These are phyloP conservation scores for Papiliotrema terrestris DNA, from an alignment of 1,284 basidiomycete species.

Conservation along the genomic window DNA sequence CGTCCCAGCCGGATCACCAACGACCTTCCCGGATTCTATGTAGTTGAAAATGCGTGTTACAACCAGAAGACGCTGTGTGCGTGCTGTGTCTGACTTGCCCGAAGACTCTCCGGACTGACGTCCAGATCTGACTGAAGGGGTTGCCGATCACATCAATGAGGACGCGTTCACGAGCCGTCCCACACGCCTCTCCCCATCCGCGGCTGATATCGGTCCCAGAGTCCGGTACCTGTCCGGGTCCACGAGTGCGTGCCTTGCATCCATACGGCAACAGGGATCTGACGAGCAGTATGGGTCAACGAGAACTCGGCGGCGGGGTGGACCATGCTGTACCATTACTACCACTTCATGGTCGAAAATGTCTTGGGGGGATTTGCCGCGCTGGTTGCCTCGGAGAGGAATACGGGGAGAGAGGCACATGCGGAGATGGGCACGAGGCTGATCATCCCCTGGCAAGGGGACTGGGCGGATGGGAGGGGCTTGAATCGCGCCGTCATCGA, in stretches of 20 bases:
- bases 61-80: conserved; percentile 16
- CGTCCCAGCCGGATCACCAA: background rate
- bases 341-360: conserved; percentile 22
- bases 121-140: background rate
- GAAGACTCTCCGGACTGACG: background rate
- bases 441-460: conserved; percentile 19
- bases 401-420: conserved; percentile 1
- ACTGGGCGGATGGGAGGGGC: conserved; percentile 19
- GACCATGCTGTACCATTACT: conserved; percentile 17
- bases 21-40: conserved; percentile 22
- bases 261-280: background rate
- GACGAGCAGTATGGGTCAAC: conserved; percentile 16
- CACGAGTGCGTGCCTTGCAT: background rate
- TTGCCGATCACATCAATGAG: background rate
- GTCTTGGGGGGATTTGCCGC: conserved; percentile 17
- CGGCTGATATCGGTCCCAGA: background rate
- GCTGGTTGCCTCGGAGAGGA: conserved; percentile 5
- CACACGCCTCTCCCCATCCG: background rate
- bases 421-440: conserved; percentile 2
- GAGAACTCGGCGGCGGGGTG: conserved; percentile 14
- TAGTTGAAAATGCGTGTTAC: conserved; percentile 21
- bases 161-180: background rate
- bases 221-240: background rate
- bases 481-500: conserved; percentile 17
- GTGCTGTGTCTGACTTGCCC: background rate